Evolutionary conservation across 2,329 filamentous ascomycete genomes (phyloP).

Genomic region (Diaporthe sp.): DNA sequence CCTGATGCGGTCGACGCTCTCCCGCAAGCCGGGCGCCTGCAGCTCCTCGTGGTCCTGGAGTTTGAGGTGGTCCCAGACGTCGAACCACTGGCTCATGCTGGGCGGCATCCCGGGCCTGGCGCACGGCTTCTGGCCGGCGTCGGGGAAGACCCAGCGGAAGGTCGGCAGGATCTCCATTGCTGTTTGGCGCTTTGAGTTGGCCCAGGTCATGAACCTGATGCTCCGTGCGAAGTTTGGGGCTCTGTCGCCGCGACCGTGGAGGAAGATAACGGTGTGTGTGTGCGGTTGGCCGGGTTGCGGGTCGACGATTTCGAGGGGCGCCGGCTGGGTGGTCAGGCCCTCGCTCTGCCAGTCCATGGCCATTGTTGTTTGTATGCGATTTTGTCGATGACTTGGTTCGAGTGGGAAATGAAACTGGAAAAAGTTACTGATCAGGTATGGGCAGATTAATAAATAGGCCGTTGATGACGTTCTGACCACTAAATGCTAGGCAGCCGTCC

Average conservation of each 20-base stretch:
- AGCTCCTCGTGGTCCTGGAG: slow-evolving; percentile 58
- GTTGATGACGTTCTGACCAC: neutral
- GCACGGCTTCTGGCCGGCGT: slow-evolving; percentile 46
- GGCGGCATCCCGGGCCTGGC: slow-evolving; percentile 46
- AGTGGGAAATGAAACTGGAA: too few species aligned
- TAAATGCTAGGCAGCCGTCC: neutral
- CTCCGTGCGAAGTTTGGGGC: slow-evolving; percentile 51
- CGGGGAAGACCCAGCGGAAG: slow-evolving; percentile 64
- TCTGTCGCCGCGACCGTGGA: slow-evolving; percentile 61
- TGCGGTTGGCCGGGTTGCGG: slow-evolving; percentile 46
- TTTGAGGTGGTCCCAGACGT: slow-evolving; percentile 60
- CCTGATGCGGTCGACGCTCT: slow-evolving; percentile 53
- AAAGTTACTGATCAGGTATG: neutral
- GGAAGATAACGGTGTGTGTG: slow-evolving; percentile 60
- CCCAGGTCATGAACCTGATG: slow-evolving; percentile 44
- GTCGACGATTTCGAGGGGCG: slow-evolving; percentile 21
- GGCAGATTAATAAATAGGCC: neutral
- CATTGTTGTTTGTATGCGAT: slow-evolving; percentile 10
- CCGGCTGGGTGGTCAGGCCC: neutral
- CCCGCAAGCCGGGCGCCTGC: slow-evolving; percentile 57
- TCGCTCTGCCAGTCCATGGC: slow-evolving; percentile 32
- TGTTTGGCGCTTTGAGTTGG: slow-evolving; percentile 50
- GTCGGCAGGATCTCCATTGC: slow-evolving; percentile 59
- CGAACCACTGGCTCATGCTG: slow-evolving; percentile 62
- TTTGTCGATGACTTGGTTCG: too few species aligned